Conservation (phyloP, 495 filamentous ascomycete genomes). For the Amphirosellinia nigrospora region DNA sequence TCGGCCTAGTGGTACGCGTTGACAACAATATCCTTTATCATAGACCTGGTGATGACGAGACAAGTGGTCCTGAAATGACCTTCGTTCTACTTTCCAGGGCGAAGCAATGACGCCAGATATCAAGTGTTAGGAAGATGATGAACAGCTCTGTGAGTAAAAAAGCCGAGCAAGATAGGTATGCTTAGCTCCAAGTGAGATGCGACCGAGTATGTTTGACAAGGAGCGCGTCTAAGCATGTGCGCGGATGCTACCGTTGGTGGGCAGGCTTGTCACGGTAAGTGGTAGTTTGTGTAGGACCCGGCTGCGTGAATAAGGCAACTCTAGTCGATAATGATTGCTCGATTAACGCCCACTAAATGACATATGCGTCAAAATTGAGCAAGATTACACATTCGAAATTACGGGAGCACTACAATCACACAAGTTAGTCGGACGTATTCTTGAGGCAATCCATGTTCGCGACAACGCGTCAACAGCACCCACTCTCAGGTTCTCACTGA, state of each 20-base stretch:
- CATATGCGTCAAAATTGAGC: constrained; percentile 26
- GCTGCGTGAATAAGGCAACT: constrained; percentile 28
- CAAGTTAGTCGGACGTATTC: constrained; percentile 38
- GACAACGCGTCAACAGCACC: constrained; percentile 18
- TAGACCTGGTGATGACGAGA: background rate
- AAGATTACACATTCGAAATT: constrained; percentile 49
- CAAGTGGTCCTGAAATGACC: background rate
- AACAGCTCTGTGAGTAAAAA: background rate
- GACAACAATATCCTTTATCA: background rate
- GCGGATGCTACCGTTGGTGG: constrained; percentile 25
- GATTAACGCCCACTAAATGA: constrained; percentile 7
- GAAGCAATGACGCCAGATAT: constrained; percentile 4
- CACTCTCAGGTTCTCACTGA: constrained; percentile 50
- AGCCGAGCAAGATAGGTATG: background rate
- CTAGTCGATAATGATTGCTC: constrained; percentile 11
- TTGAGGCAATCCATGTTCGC: background rate
- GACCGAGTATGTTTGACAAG: constrained; percentile 41
- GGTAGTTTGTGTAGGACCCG: background rate
- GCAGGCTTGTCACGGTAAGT: background rate
- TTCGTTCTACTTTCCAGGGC: background rate
- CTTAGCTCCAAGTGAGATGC: constrained; percentile 9
- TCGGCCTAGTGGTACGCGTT: background rate
- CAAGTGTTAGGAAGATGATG: constrained; percentile 5
- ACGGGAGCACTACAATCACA: constrained; percentile 41
- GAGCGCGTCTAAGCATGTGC: constrained; percentile 33